Percentiles rank a stretch among this genome's conserved stretches.
These are phyloP conservation scores for Paramecium pentaurelia DNA, from an alignment of 73 alveolate species.

Conservation along the genomic window DNA sequence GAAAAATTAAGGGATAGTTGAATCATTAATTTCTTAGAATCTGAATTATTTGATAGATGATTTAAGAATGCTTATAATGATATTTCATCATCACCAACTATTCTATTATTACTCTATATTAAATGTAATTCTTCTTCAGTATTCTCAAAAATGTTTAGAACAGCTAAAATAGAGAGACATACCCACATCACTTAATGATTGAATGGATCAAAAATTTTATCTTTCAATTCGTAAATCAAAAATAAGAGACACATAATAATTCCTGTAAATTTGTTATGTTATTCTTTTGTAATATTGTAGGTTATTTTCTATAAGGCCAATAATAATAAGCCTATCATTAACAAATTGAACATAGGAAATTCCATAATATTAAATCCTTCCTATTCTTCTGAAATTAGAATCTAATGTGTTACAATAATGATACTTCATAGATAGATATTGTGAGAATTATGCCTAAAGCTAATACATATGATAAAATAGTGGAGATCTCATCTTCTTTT, in stretches of 20 bases:
- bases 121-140: not conserved
- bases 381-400: not conserved
- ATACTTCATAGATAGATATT: not conserved
- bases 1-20: slow-evolving; percentile 71
- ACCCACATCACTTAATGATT: not conserved
- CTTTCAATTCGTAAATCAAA: not conserved
- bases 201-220: not conserved
- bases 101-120: not conserved
- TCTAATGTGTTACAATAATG: not conserved
- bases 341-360: not conserved
- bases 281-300: not conserved
- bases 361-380: not conserved
- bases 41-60: not conserved
- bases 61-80: not conserved
- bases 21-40: not conserved
- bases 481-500: not conserved
- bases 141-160: not conserved
- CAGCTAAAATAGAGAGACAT: not conserved
- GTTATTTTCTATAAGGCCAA: not conserved
- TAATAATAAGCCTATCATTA: not conserved
- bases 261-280: not conserved
- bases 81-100: not conserved
- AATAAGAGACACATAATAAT: not conserved
- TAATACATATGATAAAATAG: not conserved
- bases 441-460: not conserved